Conservation (phyloP, 768 basidiomycete species). For the Leucocoprinus sp. region DNA sequence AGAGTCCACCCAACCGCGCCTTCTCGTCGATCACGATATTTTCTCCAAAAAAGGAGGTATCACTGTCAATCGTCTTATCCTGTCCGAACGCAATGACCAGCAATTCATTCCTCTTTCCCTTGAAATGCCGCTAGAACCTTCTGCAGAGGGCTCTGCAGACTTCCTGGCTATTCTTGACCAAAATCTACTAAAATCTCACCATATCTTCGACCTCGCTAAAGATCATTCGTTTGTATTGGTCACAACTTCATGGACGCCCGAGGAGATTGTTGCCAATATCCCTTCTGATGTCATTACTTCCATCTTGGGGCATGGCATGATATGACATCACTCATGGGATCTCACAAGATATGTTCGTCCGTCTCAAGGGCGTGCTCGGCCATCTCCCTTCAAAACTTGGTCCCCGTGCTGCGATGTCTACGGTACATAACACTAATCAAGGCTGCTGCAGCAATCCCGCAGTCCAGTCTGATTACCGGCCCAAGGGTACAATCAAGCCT, state of each 20-base stretch:
- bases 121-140: constrained; percentile 45
- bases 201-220: constrained; percentile 60
- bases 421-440: constrained; percentile 31
- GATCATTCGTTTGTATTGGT: constrained; percentile 65
- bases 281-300: constrained; percentile 41
- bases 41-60: constrained; percentile 70
- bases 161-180: constrained; percentile 74
- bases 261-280: constrained; percentile 68
- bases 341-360: constrained; percentile 18
- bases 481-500: constrained; percentile 40
- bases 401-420: constrained; percentile 26
- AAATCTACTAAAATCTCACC: constrained; percentile 69
- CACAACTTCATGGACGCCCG: constrained; percentile 63
- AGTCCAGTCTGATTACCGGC: constrained; percentile 42
- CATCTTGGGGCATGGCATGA: constrained; percentile 13
- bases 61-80: constrained; percentile 57
- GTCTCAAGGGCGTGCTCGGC: constrained; percentile 30
- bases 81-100: constrained; percentile 35
- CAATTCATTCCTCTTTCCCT: constrained; percentile 45
- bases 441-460: constrained; percentile 52
- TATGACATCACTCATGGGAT: constrained; percentile 7
- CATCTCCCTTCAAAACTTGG: constrained; percentile 23
- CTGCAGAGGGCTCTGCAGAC: constrained; percentile 44
- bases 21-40: constrained; percentile 63
- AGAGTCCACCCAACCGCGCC: constrained; percentile 45